Evolutionary conservation across 176 grass and related monocot species (phyloP), one percentile per base, ranked within the genome.

Genomic region (Zizania latifolia): DNA sequence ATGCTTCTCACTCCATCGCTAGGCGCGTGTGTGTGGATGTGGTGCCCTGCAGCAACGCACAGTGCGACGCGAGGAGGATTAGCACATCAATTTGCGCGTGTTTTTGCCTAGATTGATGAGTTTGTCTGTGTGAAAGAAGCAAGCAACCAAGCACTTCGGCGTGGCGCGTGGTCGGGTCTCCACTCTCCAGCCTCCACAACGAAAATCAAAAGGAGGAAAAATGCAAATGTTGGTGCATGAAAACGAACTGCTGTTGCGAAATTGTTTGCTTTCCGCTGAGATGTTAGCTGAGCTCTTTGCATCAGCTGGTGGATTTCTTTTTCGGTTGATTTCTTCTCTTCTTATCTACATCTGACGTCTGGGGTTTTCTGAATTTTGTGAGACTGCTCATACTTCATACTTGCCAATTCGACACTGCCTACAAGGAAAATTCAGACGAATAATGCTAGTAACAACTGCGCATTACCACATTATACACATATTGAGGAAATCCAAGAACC

Each of bases 1-100:
- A 88, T 88, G 80, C 86, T 70, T 88, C 70, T 84, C 86, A 80
- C 81, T 88, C 76, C 70, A 88, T 80, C 86, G 24, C 75, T 35
- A 3, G 17, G 54, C 41, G 63, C 17, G 81, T 65, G 67, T 61
- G 61, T 72, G 80, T 72, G 80, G 75, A 72, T 62, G 69, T 44
- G 75, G 80, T 62, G 80, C 43, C 15, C 35, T 34, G 80, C 74
- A 62, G 79, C 79, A 68, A 71, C 41, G 68, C 46, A 58, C 46
- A 58, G 57, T 22, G 50, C 48, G 57, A n/a, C 58, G 79, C 37
- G 51, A 9, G 32, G 1, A 40, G 48, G 29, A 46, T 35, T 29
- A 79, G 35, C 65, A 77, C 84, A 58, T 12, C 46, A 31, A 82
- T 75, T 70, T 75, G 76, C 81, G 86, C 70, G 81, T 75, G 50